Conservation (phyloP, 1,284 basidiomycete species). For the Cerioporus squamosus region DNA sequence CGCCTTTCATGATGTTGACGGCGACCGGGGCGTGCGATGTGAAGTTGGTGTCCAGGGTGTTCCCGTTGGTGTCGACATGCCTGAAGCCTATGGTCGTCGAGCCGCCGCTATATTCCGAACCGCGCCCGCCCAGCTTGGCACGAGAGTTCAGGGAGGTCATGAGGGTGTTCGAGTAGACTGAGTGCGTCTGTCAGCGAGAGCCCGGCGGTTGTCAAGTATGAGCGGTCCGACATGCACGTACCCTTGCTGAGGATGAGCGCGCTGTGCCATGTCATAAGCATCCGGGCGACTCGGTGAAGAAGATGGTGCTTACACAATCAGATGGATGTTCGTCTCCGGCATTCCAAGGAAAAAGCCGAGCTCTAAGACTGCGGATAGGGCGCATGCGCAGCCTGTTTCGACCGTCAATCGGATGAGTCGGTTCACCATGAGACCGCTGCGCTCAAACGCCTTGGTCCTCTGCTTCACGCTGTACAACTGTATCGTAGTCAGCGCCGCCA, state of each 20-base stretch:
- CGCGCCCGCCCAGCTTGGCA: not conserved
- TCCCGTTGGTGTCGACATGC: not conserved
- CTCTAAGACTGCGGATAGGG: slow-evolving; percentile 6
- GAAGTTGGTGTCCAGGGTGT: not conserved
- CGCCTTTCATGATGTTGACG: not conserved
- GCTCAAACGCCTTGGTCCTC: slow-evolving; percentile 1
- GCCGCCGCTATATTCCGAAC: not conserved
- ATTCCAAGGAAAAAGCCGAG: slow-evolving; percentile 7
- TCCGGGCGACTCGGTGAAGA: not conserved
- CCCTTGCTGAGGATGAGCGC: slow-evolving; percentile 9
- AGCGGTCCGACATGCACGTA: not conserved
- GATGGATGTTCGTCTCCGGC: slow-evolving; percentile 6
- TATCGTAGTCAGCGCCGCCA: not conserved
- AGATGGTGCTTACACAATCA: not conserved
- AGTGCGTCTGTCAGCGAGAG: too few relatives aligned
- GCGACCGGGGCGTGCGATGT: not conserved
- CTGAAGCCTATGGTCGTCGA: not conserved
- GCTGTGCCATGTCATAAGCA: not conserved
- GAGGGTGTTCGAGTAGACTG: slow-evolving; percentile 6
- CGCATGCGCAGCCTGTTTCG: slow-evolving; percentile 9
- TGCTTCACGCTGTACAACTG: slow-evolving; percentile 7
- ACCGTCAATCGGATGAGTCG: slow-evolving; percentile 8
- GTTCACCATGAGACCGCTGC: slow-evolving; percentile 1
- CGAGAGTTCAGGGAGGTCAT: slow-evolving; percentile 10
- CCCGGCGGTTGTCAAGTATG: too few relatives aligned